phyloP scores from a whole-genome alignment of 2,329 filamentous ascomycete species.

The Acephala macrosclerotiorum region DNA sequence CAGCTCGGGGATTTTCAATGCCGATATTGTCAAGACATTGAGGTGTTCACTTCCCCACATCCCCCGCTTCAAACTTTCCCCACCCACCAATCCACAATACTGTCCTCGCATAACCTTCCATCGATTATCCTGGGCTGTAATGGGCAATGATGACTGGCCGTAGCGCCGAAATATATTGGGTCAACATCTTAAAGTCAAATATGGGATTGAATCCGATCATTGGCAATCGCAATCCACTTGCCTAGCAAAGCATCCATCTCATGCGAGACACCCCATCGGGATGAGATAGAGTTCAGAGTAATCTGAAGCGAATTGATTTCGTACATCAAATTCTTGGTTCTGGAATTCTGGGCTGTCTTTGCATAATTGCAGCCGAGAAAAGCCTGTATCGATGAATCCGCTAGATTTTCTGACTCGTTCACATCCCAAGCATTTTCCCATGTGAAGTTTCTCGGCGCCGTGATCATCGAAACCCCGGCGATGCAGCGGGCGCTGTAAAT shows the following conservation, averaged over 20 bases:
- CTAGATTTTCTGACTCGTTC: not conserved
- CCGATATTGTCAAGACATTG: not conserved
- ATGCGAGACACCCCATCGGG: constrained; percentile 26
- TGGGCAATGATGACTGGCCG: not conserved
- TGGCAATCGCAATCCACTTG: constrained; percentile 20
- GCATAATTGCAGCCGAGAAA: not conserved
- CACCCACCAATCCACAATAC: not conserved
- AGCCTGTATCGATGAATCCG: not conserved
- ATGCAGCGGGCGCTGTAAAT: constrained; percentile 50
- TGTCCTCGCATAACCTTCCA: not conserved
- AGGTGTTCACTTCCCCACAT: not conserved
- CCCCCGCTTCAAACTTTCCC: not conserved
- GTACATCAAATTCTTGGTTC: constrained; percentile 49
- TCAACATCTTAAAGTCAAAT: not conserved
- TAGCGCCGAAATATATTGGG: not conserved
- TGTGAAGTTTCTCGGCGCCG: constrained; percentile 47
- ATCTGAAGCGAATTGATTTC: constrained; percentile 53
- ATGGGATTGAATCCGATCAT: not conserved
- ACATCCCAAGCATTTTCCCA: constrained; percentile 48
- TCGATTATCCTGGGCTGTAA: not conserved
- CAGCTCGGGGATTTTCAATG: not conserved
- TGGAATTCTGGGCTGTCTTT: constrained; percentile 1
- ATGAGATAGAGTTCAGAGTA: constrained; percentile 22
- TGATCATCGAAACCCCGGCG: constrained; percentile 46
- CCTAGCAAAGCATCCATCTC: constrained; percentile 22